Evolutionary conservation across 192 early-diverging fungal genomes (phyloP).

Genomic region (Podila clonocystis): DNA sequence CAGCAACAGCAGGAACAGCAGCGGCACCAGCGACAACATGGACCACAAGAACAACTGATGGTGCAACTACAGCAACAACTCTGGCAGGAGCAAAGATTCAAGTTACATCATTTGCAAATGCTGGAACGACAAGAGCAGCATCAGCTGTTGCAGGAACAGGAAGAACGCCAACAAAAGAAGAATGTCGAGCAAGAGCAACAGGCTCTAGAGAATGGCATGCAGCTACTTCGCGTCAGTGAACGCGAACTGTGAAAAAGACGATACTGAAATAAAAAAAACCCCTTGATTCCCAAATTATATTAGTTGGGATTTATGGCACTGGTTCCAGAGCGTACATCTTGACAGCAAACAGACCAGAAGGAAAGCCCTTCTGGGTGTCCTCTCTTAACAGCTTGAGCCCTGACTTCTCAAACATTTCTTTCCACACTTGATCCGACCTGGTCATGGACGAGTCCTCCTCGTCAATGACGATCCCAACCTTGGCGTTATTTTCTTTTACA

Average conservation of each 20-base stretch:
- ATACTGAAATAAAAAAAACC: too few relatives aligned
- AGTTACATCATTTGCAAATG: background rate
- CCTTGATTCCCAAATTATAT: background rate
- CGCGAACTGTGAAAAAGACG: background rate
- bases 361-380: conserved; percentile 73
- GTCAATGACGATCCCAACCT: conserved; percentile 74
- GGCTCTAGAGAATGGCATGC: background rate
- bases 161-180: background rate
- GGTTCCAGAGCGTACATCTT: conserved; percentile 68
- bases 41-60: background rate
- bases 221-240: background rate
- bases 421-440: conserved; percentile 67
- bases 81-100: conserved; percentile 2
- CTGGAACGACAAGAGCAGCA: background rate
- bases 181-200: background rate
- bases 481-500: conserved; percentile 91
- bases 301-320: background rate
- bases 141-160: background rate
- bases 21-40: conserved; percentile 1
- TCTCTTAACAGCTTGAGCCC: conserved; percentile 72
- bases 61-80: conserved; percentile 15
- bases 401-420: conserved; percentile 68
- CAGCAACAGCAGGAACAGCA: conserved; percentile 24
- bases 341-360: conserved; percentile 71
- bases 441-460: conserved; percentile 87